These are phyloP conservation scores for Solanum habrochaites DNA, from an alignment of 257 asterid genomes.

Conservation along the genomic window DNA sequence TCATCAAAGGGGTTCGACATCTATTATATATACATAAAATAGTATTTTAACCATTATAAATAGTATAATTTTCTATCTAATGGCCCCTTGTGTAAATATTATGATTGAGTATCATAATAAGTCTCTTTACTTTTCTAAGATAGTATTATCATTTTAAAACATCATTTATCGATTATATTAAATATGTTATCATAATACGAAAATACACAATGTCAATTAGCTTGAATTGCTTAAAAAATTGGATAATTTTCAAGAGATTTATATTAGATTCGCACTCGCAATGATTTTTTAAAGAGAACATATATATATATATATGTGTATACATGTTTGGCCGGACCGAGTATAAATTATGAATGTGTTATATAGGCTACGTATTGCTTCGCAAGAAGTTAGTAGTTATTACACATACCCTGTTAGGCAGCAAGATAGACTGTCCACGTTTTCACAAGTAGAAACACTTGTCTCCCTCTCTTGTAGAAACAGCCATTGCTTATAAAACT, in stretches of 20 bases:
- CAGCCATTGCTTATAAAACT: not conserved
- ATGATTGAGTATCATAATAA: too few species aligned
- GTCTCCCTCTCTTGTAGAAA: not conserved
- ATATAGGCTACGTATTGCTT: not conserved
- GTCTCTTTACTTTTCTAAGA: too few species aligned
- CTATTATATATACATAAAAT: too few species aligned
- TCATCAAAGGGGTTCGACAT: accelerated
- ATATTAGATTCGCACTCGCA: not conserved
- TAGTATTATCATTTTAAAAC: too few species aligned
- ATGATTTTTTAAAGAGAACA: not conserved
- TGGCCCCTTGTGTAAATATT: too few species aligned
- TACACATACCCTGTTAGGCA: not conserved
- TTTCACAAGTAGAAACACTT: not conserved
- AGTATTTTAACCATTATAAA: too few species aligned
- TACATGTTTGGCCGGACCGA: not conserved
- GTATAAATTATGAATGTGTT: not conserved
- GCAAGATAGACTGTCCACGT: not conserved
- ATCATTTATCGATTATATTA: accelerated
- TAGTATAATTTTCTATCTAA: too few species aligned
- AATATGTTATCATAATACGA: accelerated
- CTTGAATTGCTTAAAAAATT: not conserved
- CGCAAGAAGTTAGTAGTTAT: not conserved
- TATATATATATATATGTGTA: not conserved
- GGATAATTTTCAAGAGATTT: not conserved
- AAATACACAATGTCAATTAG: not conserved